A percentile compares a stretch with the other conserved stretches of the same genome.
Conservation (phyloP, 2,329 filamentous ascomycete species). For the Paecilomyces dactylethromorphus region DNA sequence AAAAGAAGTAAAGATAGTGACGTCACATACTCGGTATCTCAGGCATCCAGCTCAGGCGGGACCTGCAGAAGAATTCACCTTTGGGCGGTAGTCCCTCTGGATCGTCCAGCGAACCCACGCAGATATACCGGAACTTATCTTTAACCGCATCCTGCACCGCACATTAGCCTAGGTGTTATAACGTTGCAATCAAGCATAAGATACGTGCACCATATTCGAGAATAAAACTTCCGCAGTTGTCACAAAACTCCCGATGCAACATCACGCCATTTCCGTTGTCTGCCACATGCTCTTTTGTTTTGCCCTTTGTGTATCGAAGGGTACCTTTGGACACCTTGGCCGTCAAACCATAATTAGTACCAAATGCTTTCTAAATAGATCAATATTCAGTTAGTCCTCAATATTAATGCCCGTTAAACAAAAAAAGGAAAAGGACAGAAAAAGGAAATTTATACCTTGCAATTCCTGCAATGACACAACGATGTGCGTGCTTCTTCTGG, state of each 20-base stretch:
- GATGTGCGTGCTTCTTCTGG: conserved; percentile 45
- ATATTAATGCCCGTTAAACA: background rate
- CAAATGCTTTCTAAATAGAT: conserved; percentile 41
- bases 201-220: conserved; percentile 45
- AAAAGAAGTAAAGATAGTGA: background rate
- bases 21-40: conserved; percentile 37
- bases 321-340: conserved; percentile 43
- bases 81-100: conserved; percentile 45
- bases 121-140: conserved; percentile 35
- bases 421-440: background rate
- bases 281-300: conserved; percentile 39
- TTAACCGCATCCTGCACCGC: conserved; percentile 21
- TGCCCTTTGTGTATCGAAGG: conserved; percentile 35
- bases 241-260: conserved; percentile 49
- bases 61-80: conserved; percentile 50
- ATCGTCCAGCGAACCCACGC: conserved; percentile 46
- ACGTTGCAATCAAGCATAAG: background rate
- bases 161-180: background rate
- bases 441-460: conserved; percentile 35
- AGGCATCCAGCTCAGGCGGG: conserved; percentile 45
- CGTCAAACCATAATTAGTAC: conserved; percentile 47
- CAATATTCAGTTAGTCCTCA: background rate
- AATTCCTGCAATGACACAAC: conserved; percentile 48
- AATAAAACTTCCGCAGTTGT: conserved; percentile 45
- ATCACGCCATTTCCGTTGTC: conserved; percentile 45